A percentile compares a stretch with the other conserved stretches of the same genome.
Conservation (phyloP, 495 filamentous ascomycete species). For the Tuber calosporum region DNA sequence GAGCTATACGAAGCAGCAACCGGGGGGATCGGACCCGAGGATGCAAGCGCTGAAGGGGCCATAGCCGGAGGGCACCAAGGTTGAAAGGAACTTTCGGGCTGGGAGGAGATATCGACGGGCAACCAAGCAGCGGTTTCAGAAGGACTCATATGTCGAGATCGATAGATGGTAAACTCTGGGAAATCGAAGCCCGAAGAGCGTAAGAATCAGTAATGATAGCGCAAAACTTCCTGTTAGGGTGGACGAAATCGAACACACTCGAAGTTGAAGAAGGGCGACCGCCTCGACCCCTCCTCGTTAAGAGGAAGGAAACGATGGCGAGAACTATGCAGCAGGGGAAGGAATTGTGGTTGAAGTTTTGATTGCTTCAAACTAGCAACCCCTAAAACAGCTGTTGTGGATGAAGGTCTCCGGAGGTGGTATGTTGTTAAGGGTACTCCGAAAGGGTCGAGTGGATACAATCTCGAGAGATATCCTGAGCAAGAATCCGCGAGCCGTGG, state of each 20-base stretch:
- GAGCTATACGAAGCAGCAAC: conserved; percentile 19
- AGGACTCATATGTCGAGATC: conserved; percentile 33
- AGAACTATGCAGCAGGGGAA: conserved; percentile 42
- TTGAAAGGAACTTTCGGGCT: conserved; percentile 29
- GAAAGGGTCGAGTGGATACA: conserved; percentile 38
- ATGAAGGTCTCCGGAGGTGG: conserved; percentile 37
- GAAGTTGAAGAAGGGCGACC: conserved; percentile 39
- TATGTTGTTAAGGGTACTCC: conserved; percentile 42
- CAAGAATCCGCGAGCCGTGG: conserved; percentile 40
- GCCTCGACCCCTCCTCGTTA: conserved; percentile 42
- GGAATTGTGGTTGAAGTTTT: conserved; percentile 24
- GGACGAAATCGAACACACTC: conserved; percentile 41
- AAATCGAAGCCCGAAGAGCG: not conserved
- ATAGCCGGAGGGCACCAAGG: conserved; percentile 37
- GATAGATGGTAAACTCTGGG: conserved; percentile 5
- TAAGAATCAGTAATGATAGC: conserved; percentile 1
- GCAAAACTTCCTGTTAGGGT: conserved; percentile 40
- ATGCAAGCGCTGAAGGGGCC: conserved; percentile 38
- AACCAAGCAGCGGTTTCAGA: conserved; percentile 38
- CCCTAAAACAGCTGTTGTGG: conserved; percentile 15
- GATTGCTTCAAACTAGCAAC: conserved; percentile 33
- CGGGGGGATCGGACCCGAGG: conserved; percentile 6
- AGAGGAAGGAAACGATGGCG: conserved; percentile 43
- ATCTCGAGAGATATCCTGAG: conserved; percentile 40
- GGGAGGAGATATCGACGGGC: conserved; percentile 32